Evolutionary conservation across 345 rosid species (phyloP).

Genomic region (Brassica napus): DNA sequence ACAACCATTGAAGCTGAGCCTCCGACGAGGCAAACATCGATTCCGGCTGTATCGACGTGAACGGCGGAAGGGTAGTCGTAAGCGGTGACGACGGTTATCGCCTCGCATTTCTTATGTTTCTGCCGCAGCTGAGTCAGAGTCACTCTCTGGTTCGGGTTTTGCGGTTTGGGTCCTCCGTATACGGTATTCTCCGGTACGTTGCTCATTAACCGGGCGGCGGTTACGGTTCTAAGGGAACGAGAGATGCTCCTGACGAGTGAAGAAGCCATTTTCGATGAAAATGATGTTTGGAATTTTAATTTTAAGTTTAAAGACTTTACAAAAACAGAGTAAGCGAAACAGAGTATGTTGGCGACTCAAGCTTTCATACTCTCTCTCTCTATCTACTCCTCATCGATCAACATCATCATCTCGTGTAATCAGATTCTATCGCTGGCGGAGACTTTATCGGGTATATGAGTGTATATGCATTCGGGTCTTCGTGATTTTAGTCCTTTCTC

Average conservation of each 20-base stretch:
- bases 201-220: slow-evolving; percentile 60
- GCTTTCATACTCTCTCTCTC: slow-evolving; percentile 26
- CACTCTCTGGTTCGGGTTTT: slow-evolving; percentile 60
- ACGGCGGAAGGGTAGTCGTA: slow-evolving; percentile 91
- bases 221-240: slow-evolving; percentile 16
- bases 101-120: slow-evolving; percentile 63
- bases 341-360: slow-evolving; percentile 29
- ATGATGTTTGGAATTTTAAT: neutral
- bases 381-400: slow-evolving; percentile 5
- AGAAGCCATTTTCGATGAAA: slow-evolving; percentile 30
- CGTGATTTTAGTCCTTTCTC: slow-evolving; percentile 76
- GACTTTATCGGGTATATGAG: too few species aligned
- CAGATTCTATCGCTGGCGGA: slow-evolving; percentile 26
- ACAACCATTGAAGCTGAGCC: slow-evolving; percentile 97
- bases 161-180: slow-evolving; percentile 77
- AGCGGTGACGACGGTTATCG: slow-evolving; percentile 77
- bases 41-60: slow-evolving; percentile 78
- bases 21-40: slow-evolving; percentile 83
- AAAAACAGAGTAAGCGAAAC: too few species aligned
- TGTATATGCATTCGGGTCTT: slow-evolving; percentile 91
- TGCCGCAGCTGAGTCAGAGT: slow-evolving; percentile 62
- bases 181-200: slow-evolving; percentile 79
- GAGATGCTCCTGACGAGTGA: slow-evolving; percentile 19
- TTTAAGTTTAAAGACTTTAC: slow-evolving; percentile 7
- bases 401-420: slow-evolving; percentile 20